Evolutionary conservation across 2,329 filamentous ascomycete species (phyloP), one percentile per base, ranked within the genome.

Genomic region (Neonectria magnoliae): DNA sequence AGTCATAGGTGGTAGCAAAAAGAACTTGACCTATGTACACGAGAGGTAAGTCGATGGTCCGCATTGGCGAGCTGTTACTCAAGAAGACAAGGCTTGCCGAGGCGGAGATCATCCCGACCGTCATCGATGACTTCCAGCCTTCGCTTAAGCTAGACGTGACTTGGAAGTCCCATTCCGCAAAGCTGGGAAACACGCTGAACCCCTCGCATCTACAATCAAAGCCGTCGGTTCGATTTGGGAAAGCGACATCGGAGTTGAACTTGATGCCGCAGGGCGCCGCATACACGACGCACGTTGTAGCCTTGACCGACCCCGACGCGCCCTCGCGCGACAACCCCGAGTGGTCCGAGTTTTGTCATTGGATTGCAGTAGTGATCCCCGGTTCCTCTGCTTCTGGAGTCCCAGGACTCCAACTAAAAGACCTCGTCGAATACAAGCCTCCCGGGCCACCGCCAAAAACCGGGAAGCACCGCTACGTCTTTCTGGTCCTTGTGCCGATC

Each of bases 301-400:
- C 61, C 9, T 48, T 72, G n/a, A 72, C 70, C 0, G 68, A 72
- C 2, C 70, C 70, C 5, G 70, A 72, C 6, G 70, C 70, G 0
- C 70, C 70, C 9, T 72, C 70, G 0, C 59, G 70, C 13, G 61
- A 67, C 7, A 47, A 71, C 7, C 70, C 68, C 1, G 67, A 71
- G 52, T 72, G 68, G 70, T 69, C 70, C 3, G 62, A 72, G 18
- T 68, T 72, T 38, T 72, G 70, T 22, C 70, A 72, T 9, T 72
- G 68, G 68, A 70, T 72, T 6, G 69, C 69, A 1, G 16, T 52
- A 0, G 64, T 68, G 2, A 48, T 47, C 2, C 33, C 29, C 29
- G 51, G 0, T 8, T 50, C 4, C 18, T 61, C 53, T 9, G 29
- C 55, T 5, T 52, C 57, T 11, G 14, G 33, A 14, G 22, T 18